Conservation (phyloP, 2,329 filamentous ascomycete genomes). For the Cladophialophora chaetospira region DNA sequence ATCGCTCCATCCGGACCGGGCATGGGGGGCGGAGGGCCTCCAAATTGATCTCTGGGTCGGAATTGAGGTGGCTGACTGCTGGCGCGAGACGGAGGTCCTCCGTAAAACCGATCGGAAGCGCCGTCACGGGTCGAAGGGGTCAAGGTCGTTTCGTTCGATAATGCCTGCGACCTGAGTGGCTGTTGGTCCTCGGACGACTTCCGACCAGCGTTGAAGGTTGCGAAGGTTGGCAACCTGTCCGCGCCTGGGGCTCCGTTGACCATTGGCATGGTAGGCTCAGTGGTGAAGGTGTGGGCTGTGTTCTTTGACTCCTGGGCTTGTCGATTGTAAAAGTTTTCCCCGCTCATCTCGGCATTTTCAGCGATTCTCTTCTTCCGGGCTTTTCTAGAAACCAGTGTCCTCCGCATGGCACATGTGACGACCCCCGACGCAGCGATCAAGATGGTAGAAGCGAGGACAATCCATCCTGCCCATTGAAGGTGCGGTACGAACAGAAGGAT, state of each 20-base stretch:
- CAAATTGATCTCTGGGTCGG: conserved; percentile 41
- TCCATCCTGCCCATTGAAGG: conserved; percentile 89
- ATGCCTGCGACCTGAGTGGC: conserved; percentile 24
- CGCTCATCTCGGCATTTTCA: conserved; percentile 96
- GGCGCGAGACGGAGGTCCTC: conserved; percentile 33
- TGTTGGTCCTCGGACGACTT: conserved; percentile 29
- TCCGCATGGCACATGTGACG: conserved; percentile 91
- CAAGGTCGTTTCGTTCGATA: conserved; percentile 20
- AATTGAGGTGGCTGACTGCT: conserved; percentile 38
- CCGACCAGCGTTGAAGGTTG: conserved; percentile 40
- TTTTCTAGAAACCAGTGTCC: conserved; percentile 87
- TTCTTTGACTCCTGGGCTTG: conserved; percentile 42
- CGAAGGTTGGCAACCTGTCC: conserved; percentile 52
- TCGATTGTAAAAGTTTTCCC: conserved; percentile 83
- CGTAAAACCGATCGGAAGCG: conserved; percentile 36
- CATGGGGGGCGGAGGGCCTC: conserved; percentile 35
- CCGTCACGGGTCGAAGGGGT: conserved; percentile 29
- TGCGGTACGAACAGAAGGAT: conserved; percentile 93
- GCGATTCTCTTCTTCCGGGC: conserved; percentile 89
- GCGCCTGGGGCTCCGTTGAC: conserved; percentile 59
- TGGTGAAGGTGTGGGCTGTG: conserved; percentile 46
- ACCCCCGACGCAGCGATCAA: conserved; percentile 79
- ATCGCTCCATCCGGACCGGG: conserved; percentile 35
- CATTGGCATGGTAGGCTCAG: conserved; percentile 61
- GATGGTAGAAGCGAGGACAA: conserved; percentile 86